Percentiles rank a stretch among this genome's conserved stretches.
Conservation (phyloP, 208 protist genomes). For the Naegleria fowleri region DNA sequence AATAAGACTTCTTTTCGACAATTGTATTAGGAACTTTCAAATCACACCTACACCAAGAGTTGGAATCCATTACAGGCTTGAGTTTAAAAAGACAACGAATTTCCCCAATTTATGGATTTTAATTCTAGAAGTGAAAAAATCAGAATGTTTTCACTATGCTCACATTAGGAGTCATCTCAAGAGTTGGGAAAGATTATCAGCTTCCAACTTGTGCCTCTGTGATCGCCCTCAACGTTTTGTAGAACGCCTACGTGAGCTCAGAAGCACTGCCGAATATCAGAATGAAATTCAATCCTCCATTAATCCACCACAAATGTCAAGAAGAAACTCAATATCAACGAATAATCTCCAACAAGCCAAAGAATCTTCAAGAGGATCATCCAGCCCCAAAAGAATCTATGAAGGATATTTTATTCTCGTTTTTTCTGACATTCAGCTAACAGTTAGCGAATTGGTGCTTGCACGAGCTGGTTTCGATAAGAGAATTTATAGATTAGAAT, state of each 20-base stretch:
- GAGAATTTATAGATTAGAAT: background rate
- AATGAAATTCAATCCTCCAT: background rate
- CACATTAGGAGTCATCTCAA: conserved; percentile 11
- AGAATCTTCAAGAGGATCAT: background rate
- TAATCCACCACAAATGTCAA: background rate
- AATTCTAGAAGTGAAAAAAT: background rate
- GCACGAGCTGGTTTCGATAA: background rate
- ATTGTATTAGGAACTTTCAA: conserved; percentile 12
- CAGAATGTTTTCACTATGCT: background rate
- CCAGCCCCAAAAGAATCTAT: background rate
- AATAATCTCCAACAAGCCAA: background rate
- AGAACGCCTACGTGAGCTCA: background rate
- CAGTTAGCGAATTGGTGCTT: background rate
- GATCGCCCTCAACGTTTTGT: background rate
- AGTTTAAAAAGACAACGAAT: background rate
- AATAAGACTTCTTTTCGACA: background rate
- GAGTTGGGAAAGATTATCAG: background rate
- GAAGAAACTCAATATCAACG: background rate
- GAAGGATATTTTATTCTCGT: background rate
- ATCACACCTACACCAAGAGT: background rate
- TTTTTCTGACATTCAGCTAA: background rate
- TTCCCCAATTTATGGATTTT: background rate
- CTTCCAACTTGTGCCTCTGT: background rate
- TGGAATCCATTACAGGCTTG: background rate
- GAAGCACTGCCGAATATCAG: background rate